Evolutionary conservation across 768 basidiomycete genomes (phyloP).

Genomic region (Lanmaoa rubissima): DNA sequence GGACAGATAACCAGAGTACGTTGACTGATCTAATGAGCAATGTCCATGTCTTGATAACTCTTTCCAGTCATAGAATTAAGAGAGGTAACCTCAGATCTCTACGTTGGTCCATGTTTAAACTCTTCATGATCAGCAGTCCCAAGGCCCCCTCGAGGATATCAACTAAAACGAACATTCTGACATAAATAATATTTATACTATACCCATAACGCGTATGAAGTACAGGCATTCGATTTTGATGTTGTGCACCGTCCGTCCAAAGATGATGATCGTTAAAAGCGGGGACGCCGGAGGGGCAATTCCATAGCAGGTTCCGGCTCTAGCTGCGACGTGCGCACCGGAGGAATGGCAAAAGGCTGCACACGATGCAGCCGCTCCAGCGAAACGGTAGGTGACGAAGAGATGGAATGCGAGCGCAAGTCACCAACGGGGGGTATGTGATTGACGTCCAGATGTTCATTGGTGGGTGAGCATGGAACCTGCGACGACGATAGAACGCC

Average conservation of each 20-base stretch:
- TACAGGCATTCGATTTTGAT: no score
- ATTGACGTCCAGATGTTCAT: not conserved
- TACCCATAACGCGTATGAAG: not conserved
- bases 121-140: no score
- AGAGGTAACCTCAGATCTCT: not conserved
- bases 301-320: conserved; percentile 36
- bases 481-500: not conserved
- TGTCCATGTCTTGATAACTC: not conserved
- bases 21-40: not conserved
- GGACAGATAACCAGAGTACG: not conserved
- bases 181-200: not conserved
- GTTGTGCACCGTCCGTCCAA: not conserved
- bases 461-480: not conserved
- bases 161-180: not conserved
- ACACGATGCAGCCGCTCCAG: conserved; percentile 1
- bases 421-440: not conserved
- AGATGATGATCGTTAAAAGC: not conserved
- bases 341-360: conserved; percentile 19
- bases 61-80: not conserved
- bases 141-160: no score
- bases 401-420: not conserved
- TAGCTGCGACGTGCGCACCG: conserved; percentile 32
- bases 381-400: not conserved
- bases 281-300: conserved; percentile 16
- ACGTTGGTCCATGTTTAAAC: no score